Evolutionary conservation across 2,329 filamentous ascomycete species (phyloP).

Genomic region (Fusarium nygamai): DNA sequence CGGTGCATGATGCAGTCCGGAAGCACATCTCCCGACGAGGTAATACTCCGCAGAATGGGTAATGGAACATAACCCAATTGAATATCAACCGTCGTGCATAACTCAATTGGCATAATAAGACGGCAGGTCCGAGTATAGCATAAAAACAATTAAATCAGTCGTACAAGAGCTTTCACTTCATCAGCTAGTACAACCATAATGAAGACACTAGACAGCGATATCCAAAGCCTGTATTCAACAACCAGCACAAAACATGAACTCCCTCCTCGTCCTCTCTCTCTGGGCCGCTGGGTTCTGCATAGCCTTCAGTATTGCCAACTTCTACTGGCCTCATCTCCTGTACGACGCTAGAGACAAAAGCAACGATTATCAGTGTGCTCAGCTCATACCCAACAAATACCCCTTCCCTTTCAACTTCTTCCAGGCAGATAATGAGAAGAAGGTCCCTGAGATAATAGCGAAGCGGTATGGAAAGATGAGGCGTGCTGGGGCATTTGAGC

Average conservation of each 20-base stretch:
- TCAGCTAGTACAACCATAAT: neutral
- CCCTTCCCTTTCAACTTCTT: neutral
- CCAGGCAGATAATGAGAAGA: neutral
- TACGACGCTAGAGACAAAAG: neutral
- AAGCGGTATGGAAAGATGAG: neutral
- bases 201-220: neutral
- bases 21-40: neutral
- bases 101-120: neutral
- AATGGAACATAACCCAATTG: neutral
- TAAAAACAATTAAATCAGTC: too few relatives aligned
- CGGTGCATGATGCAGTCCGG: too few relatives aligned
- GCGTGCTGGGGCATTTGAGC: neutral
- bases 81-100: neutral
- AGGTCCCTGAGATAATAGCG: neutral
- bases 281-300: neutral
- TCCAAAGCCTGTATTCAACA: neutral
- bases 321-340: neutral
- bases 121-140: neutral
- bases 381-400: accelerated
- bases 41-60: neutral
- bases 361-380: neutral
- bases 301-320: neutral
- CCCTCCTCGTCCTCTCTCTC: neutral
- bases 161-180: neutral
- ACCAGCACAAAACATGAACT: neutral